Percentiles rank a stretch among this genome's conserved stretches.
phyloP scores from a whole-genome alignment of 2,329 filamentous ascomycete genomes.

The Alternaria gaisen region DNA sequence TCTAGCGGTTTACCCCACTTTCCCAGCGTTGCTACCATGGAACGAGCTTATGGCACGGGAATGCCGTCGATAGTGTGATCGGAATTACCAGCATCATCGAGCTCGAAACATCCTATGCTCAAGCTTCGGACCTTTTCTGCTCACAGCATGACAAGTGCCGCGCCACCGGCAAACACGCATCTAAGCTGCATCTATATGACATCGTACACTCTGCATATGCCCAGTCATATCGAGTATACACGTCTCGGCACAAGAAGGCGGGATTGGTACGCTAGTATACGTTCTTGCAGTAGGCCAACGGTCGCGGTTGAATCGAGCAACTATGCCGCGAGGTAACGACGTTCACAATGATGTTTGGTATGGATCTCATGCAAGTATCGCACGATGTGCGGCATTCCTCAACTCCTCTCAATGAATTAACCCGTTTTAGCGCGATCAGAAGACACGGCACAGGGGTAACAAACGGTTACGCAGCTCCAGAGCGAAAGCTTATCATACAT shows the following conservation, averaged over 20 bases:
- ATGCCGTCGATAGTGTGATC: slow-evolving; percentile 25
- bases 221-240: background rate
- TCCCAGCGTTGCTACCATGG: slow-evolving; percentile 27
- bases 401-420: background rate
- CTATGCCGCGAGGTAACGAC: slow-evolving; percentile 5
- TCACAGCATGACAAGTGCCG: slow-evolving; percentile 3
- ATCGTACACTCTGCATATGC: background rate
- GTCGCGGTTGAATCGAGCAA: slow-evolving; percentile 18
- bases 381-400: slow-evolving; percentile 6
- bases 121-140: slow-evolving; percentile 7
- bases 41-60: slow-evolving; percentile 27
- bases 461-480: background rate
- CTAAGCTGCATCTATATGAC: background rate
- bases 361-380: slow-evolving; percentile 14
- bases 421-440: slow-evolving; percentile 5
- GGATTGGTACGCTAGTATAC: slow-evolving; percentile 27
- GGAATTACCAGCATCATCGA: slow-evolving; percentile 4
- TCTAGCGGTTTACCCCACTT: slow-evolving; percentile 32
- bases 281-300: slow-evolving; percentile 28
- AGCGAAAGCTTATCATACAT: background rate
- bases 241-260: slow-evolving; percentile 5
- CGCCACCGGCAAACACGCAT: background rate
- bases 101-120: slow-evolving; percentile 4
- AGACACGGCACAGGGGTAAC: background rate
- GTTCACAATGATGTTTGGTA: slow-evolving; percentile 3